Conservation (phyloP, 2,329 filamentous ascomycete genomes). For the Escovopsis weberi region DNA sequence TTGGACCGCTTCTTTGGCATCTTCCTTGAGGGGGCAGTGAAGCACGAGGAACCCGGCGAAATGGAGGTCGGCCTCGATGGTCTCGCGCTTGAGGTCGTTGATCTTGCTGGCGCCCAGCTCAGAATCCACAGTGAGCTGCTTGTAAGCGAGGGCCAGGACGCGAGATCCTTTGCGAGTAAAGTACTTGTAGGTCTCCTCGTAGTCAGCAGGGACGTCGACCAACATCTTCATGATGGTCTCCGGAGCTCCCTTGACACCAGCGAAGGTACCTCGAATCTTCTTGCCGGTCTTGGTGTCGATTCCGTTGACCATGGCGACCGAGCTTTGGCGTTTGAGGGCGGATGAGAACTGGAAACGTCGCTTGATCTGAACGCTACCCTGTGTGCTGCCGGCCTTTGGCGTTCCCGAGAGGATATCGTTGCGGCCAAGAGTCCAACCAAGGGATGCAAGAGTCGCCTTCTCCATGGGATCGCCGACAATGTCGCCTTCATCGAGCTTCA, state of each 20-base stretch:
- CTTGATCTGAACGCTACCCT: constrained; percentile 80
- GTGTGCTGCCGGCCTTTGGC: constrained; percentile 19
- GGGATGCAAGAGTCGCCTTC: constrained; percentile 77
- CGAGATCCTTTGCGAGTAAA: constrained; percentile 92
- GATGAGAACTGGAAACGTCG: constrained; percentile 98
- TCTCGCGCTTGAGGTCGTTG: constrained; percentile 87
- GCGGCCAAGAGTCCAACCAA: constrained; percentile 85
- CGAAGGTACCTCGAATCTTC: constrained; percentile 75
- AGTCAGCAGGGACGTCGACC: constrained; percentile 64
- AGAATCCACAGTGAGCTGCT: constrained; percentile 67
- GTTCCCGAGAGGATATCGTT: constrained; percentile 69
- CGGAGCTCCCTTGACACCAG: constrained; percentile 89
- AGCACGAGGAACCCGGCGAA: constrained; percentile 95
- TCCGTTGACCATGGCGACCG: constrained; percentile 68
- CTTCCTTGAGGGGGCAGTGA: constrained; percentile 90
- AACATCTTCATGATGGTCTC: constrained; percentile 96
- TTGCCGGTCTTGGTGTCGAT: constrained; percentile 58
- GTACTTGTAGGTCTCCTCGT: constrained; percentile 97
- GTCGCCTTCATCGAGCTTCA: constrained; percentile 92
- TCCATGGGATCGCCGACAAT: constrained; percentile 98
- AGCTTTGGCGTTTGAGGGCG: constrained; percentile 87
- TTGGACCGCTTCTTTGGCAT: constrained; percentile 82
- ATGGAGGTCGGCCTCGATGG: constrained; percentile 67
- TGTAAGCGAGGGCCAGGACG: constrained; percentile 87
- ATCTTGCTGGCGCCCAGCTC: constrained; percentile 76